Conservation (phyloP, 805 yeast species). For the Wilhelminamyces savonicus region DNA sequence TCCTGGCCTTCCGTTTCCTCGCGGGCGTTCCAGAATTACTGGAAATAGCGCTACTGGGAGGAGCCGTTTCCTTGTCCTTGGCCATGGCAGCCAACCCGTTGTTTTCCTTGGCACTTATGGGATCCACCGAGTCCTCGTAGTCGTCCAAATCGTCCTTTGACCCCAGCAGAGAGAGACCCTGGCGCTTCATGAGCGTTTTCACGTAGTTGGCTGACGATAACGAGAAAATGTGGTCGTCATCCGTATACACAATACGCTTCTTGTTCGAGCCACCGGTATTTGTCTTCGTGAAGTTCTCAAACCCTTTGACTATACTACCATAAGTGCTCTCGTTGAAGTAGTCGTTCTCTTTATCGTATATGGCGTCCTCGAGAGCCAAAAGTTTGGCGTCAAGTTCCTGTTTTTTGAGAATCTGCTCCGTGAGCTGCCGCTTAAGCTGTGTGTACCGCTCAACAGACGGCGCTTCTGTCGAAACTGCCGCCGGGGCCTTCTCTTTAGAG, state of each 20-base stretch:
- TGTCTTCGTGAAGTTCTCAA: slow-evolving; percentile 67
- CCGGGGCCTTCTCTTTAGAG: no score
- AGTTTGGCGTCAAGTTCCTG: slow-evolving; percentile 60
- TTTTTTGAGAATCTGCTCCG: slow-evolving; percentile 55
- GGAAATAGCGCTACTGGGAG: no score
- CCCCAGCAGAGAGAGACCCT: slow-evolving; percentile 20
- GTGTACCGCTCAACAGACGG: slow-evolving; percentile 50
- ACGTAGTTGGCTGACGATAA: slow-evolving; percentile 67
- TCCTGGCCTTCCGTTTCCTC: slow-evolving; percentile 21
- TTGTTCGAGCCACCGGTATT: slow-evolving; percentile 28
- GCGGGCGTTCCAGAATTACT: slow-evolving; percentile 13
- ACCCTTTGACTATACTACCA: slow-evolving; percentile 88
- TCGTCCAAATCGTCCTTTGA: slow-evolving; percentile 32
- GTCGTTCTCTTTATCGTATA: slow-evolving; percentile 70
- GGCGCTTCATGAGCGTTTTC: slow-evolving; percentile 46
- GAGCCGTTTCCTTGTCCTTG: no score
- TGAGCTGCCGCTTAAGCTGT: slow-evolving; percentile 57
- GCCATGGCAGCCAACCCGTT: no score
- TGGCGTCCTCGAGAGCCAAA: slow-evolving; percentile 63
- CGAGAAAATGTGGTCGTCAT: slow-evolving; percentile 77
- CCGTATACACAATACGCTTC: slow-evolving; percentile 50
- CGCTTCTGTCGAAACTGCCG: no score
- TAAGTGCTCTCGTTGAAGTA: slow-evolving; percentile 67
- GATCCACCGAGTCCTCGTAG: slow-evolving; percentile 31
- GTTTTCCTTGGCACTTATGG: no score